Base-by-base conservation (phyloP, 805 yeast genomes). In the Spathaspora passalidarum region DNA sequence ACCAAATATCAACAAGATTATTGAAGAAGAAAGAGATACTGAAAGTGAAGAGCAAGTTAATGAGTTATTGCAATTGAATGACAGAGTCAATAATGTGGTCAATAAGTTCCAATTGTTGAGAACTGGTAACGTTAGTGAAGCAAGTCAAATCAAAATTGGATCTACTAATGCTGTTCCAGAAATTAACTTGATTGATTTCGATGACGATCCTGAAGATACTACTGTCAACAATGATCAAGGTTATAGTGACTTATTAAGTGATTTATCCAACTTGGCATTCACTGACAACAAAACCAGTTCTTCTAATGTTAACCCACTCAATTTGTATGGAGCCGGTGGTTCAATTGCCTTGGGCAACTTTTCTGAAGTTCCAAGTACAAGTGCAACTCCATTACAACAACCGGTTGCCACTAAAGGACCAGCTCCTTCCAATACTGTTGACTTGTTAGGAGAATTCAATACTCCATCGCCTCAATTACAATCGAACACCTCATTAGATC, bases 1-100 rank as follows among this genome's bases (percentile, higher is more conserved):
- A 59, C 96, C 97, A 35, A 89, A 86, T 56, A 79, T 94, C 53
- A 86, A 86, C 61, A 85, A 84, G 55, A 86, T 94, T 55, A 81
- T 88, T 49, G 85, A 81, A 56, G 96, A 89, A 57, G 96, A 88
- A 57, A 42, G 44, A 23, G 83, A 81, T 19, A 81, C 82, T 50
- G n/a, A 25, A 25, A 87, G 83, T 57, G 81, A 72, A 38, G 78
- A 72, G 25, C 78, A 86, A 8, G 86, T 88, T 29, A 74, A 72
- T 42, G 82, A 80, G 48, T 68, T 94, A 44, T 71, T 88, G 43
- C 73, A 72, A 29, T 72, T 94, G 47, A 88, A 88, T 63, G 96
- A 88, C 61, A 78, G 78, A 45, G 84, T 91, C 50, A 84, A 88
- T 60, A 72, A 78, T 5, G 76, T 89, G 43, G 64, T 89, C 43